Evolutionary conservation across 1,284 basidiomycete genomes (phyloP), one percentile per base, ranked within the genome.

Genomic region (Gomphus sp.): DNA sequence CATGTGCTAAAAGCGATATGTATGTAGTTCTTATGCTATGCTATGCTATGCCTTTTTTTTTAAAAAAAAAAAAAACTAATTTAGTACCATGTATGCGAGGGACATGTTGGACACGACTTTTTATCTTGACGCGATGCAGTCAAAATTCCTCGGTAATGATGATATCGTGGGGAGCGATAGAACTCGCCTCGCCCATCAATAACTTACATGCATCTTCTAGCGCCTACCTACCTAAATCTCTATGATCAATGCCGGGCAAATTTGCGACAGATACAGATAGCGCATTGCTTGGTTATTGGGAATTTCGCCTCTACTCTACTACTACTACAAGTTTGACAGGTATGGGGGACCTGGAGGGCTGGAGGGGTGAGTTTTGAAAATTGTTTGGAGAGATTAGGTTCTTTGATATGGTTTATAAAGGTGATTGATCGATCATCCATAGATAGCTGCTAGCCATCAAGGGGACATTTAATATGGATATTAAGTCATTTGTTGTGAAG

Each of bases 301-400:
- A n/a, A n/a, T n/a, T n/a, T n/a, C n/a, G n/a, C n/a, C n/a, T n/a
- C n/a, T n/a, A n/a, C n/a, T n/a, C n/a, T n/a, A n/a, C n/a, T n/a
- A n/a, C n/a, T n/a, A n/a, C 53, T 16, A 55, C 53, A 22, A 18
- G 44, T 25, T 56, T 45, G 7, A 56, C 55, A n/a, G 14, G 55
- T 56, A 47, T 56, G 55, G 55, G 55, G 55, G n/a, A 6, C 55
- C 55, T 12, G 55, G 55, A 33, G 55, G 45, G 11, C 25, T 56
- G 33, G 34, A 44, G 25, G 55, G 55, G 11, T 49, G 49, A 39
- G 43, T 34, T 5, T 22, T 56, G 31, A 56, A 56, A 31, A 36
- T 33, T n/a, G 5, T 18, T 56, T 37, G 55, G 55, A 2, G 55
- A 56, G 31, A 18, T 56, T 1, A 33, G 55, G 18, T 36, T 56